phyloP scores from a whole-genome alignment of 331 rosid genomes.

The Quercus tomentella region DNA sequence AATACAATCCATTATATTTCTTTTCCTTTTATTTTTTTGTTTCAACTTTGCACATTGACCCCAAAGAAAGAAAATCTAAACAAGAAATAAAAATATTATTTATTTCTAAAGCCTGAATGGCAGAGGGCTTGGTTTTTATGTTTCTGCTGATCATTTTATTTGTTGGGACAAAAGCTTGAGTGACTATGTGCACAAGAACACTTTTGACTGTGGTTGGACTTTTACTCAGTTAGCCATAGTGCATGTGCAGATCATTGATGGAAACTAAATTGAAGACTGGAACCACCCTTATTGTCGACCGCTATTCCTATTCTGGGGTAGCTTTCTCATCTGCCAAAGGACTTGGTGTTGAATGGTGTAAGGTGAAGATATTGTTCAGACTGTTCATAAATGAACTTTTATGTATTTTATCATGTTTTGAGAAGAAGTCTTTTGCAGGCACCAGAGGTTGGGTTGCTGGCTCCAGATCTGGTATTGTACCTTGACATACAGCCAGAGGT shows the following conservation, averaged over 20 bases:
- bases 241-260: constrained; percentile 66
- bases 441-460: constrained; percentile 74
- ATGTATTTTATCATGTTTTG: constrained; percentile 1
- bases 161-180: background rate
- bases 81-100: background rate
- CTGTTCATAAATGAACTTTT: background rate
- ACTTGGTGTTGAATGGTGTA: constrained; percentile 83
- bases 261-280: constrained; percentile 76
- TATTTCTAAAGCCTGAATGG: background rate
- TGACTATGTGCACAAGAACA: background rate
- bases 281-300: constrained; percentile 82
- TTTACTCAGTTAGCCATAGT: background rate
- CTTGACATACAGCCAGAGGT: constrained; percentile 91
- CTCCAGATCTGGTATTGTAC: constrained; percentile 75
- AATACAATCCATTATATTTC: too few species aligned
- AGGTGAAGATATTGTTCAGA: constrained; percentile 40
- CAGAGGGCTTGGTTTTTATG: background rate
- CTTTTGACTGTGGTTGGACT: constrained; percentile 3
- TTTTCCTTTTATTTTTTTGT: background rate
- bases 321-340: constrained; percentile 95
- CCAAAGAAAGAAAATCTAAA: background rate
- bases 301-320: constrained; percentile 89
- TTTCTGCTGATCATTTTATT: background rate
- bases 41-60: background rate
- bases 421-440: constrained; percentile 43